phyloP scores from a whole-genome alignment of 305 asterid species.

The Caryopteris hybrid region DNA sequence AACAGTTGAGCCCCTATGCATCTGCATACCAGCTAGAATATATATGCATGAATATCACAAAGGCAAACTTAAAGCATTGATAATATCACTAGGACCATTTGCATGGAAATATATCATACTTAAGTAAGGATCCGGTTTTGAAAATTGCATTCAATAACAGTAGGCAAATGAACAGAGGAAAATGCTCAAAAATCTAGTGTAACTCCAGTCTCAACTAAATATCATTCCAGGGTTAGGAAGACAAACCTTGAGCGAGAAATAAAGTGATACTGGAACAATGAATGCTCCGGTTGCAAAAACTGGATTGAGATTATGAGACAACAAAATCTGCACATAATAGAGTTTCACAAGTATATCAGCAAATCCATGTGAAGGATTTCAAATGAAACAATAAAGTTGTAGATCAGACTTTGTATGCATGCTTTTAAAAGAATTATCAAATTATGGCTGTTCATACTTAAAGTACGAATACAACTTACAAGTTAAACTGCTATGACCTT shows the following conservation, averaged over 20 bases:
- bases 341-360: slow-evolving; percentile 7
- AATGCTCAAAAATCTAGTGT: slow-evolving; percentile 6
- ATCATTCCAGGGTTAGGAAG: slow-evolving; percentile 13
- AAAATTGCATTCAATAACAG: slow-evolving; percentile 5
- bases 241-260: slow-evolving; percentile 76
- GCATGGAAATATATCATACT: neutral
- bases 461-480: neutral
- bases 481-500: neutral
- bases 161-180: neutral
- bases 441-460: neutral
- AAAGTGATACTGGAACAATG: slow-evolving; percentile 73
- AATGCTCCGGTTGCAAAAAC: slow-evolving; percentile 79
- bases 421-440: slow-evolving; percentile 8
- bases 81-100: neutral
- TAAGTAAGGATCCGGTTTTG: neutral
- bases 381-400: neutral
- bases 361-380: neutral
- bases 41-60: neutral
- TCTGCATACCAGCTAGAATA: neutral
- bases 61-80: neutral
- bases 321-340: slow-evolving; percentile 58
- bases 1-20: neutral
- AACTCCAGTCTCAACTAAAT: slow-evolving; percentile 3
- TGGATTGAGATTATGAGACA: slow-evolving; percentile 62
- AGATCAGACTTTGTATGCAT: slow-evolving; percentile 6